Conservation (phyloP, 2,329 filamentous ascomycete genomes). For the Davidsoniella australis region DNA sequence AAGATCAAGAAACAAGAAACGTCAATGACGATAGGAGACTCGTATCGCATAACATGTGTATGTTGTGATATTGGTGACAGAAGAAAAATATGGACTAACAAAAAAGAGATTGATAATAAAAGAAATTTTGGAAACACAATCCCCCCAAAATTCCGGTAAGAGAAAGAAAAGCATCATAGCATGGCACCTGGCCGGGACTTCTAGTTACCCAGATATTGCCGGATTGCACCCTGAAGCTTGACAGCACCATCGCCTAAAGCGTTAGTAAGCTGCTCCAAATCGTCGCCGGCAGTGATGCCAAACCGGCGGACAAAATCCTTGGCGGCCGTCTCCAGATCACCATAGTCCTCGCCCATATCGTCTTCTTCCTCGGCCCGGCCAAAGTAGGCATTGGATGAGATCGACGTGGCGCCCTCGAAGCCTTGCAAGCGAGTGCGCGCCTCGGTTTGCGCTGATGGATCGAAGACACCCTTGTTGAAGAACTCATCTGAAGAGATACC, state of each 20-base stretch:
- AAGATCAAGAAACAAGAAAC: too few species aligned
- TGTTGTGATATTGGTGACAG: not conserved
- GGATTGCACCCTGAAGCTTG: slow-evolving; percentile 61
- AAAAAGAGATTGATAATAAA: not conserved
- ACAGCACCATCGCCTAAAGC: slow-evolving; percentile 73
- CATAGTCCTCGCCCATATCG: slow-evolving; percentile 55
- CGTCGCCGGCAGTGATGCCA: slow-evolving; percentile 87
- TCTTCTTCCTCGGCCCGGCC: slow-evolving; percentile 61
- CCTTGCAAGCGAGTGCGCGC: slow-evolving; percentile 76
- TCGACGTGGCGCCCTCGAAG: slow-evolving; percentile 81
- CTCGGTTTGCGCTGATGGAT: slow-evolving; percentile 64
- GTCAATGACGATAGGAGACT: too few species aligned
- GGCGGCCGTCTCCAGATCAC: slow-evolving; percentile 79
- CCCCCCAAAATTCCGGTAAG: slow-evolving; percentile 1
- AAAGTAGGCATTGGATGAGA: slow-evolving; percentile 96
- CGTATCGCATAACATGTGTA: too few species aligned
- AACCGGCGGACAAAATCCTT: slow-evolving; percentile 94
- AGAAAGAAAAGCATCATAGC: not conserved
- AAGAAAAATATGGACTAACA: not conserved
- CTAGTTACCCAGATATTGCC: slow-evolving; percentile 45
- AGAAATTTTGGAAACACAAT: not conserved
- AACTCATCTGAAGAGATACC: slow-evolving; percentile 96
- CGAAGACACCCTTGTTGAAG: slow-evolving; percentile 80
- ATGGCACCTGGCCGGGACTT: slow-evolving; percentile 1
- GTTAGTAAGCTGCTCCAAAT: slow-evolving; percentile 76